These are phyloP conservation scores for Lactifluus pinguis DNA, from an alignment of 768 basidiomycete genomes.

Conservation along the genomic window DNA sequence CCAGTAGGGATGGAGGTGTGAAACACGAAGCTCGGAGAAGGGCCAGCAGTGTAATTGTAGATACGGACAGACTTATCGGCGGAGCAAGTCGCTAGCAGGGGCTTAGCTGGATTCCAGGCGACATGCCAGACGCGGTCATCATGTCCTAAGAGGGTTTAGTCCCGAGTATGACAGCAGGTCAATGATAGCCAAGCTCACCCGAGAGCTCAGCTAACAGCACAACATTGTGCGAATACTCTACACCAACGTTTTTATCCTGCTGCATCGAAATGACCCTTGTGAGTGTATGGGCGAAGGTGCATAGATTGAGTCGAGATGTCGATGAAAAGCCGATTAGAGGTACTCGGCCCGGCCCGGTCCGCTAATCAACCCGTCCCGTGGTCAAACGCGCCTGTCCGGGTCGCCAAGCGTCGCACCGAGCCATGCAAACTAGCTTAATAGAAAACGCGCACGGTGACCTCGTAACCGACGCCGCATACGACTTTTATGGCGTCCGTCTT, in stretches of 20 bases:
- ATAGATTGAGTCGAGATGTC: neutral
- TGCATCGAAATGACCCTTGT: neutral
- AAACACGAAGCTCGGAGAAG: constrained; percentile 38
- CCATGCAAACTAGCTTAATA: constrained; percentile 78
- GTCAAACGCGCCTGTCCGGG: neutral
- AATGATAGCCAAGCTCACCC: neutral
- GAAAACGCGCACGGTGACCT: constrained; percentile 72
- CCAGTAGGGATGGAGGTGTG: constrained; percentile 68
- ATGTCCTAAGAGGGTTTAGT: constrained; percentile 42
- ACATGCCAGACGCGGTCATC: constrained; percentile 81
- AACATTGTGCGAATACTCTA: constrained; percentile 11
- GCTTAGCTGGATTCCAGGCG: constrained; percentile 79
- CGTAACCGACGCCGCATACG: constrained; percentile 79
- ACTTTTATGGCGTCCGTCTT: constrained; percentile 79
- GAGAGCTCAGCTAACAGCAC: neutral
- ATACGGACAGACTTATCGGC: constrained; percentile 87
- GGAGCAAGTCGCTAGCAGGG: constrained; percentile 86
- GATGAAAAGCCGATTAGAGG: neutral
- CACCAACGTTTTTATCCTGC: neutral
- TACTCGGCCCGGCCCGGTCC: constrained; percentile 1
- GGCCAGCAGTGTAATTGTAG: constrained; percentile 49
- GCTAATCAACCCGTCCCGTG: neutral
- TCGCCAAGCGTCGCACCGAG: constrained; percentile 20
- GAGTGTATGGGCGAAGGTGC: neutral
- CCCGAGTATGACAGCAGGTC: neutral